These are phyloP conservation scores for Pseudisothecium myosuroides DNA, from an alignment of 225 moss, liverwort and hornwort genomes.

Conservation along the genomic window DNA sequence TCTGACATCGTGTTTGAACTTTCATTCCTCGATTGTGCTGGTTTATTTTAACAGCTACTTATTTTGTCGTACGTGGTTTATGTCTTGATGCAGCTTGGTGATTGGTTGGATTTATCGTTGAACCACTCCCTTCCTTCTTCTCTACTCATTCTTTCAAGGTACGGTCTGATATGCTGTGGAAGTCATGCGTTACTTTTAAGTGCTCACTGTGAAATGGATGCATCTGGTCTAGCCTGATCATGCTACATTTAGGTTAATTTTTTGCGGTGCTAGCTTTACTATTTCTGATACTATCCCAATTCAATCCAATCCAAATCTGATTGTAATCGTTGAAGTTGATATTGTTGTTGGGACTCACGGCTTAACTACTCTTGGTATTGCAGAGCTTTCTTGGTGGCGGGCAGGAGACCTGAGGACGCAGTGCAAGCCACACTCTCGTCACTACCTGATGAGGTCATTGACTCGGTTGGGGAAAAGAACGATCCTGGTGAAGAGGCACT, in stretches of 20 bases:
- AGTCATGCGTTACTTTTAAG: neutral
- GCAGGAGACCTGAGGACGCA: slow-evolving; percentile 76
- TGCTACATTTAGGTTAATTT: neutral
- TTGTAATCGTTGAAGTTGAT: neutral
- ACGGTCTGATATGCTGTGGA: neutral
- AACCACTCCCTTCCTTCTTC: slow-evolving; percentile 94
- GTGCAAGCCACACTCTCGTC: slow-evolving; percentile 98
- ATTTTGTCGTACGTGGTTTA: neutral
- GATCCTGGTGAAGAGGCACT: slow-evolving; percentile 66
- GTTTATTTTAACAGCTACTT: neutral
- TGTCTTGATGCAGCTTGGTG: slow-evolving; percentile 57
- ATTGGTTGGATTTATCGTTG: slow-evolving; percentile 99
- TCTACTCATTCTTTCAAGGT: slow-evolving; percentile 94
- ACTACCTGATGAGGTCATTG: slow-evolving; percentile 92
- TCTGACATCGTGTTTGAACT: neutral
- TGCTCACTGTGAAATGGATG: neutral
- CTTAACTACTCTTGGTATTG: neutral
- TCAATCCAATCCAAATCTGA: neutral
- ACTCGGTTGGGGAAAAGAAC: slow-evolving; percentile 60
- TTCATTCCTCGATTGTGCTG: neutral
- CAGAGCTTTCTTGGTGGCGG: slow-evolving; percentile 95
- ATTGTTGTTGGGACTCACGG: neutral
- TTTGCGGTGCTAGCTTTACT: neutral
- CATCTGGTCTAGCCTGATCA: neutral
- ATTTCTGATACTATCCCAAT: neutral